Conservation (phyloP, 305 asterid genomes). For the Rubia balearica region DNA sequence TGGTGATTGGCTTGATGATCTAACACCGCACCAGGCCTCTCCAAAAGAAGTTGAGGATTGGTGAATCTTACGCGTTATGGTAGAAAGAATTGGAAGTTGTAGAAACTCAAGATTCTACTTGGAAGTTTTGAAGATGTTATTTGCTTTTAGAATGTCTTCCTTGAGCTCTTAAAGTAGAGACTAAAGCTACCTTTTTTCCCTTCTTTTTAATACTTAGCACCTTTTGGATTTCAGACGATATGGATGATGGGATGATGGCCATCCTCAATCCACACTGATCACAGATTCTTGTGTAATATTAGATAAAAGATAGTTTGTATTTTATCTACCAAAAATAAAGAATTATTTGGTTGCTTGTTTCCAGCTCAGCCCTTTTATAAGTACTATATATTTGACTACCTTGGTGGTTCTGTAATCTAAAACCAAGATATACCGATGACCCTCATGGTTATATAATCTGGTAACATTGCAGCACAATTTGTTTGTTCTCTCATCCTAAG, state of each 20-base stretch:
- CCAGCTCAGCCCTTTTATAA: background rate
- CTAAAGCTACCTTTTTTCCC: background rate
- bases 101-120: background rate
- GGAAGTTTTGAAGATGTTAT: background rate
- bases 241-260: conserved; percentile 6
- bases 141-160: background rate
- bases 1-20: conserved; percentile 70
- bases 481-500: background rate
- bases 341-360: conserved; percentile 3
- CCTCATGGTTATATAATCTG: background rate
- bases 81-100: conserved; percentile 6
- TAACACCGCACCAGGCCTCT: conserved; percentile 33
- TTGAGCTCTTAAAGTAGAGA: background rate
- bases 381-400: background rate
- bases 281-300: background rate
- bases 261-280: conserved; percentile 1
- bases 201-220: background rate
- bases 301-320: background rate
- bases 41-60: conserved; percentile 1
- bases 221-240: background rate
- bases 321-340: conserved; percentile 1
- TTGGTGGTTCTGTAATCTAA: background rate
- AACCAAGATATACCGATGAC: background rate
- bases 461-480: background rate
- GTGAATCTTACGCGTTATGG: background rate